Evolutionary conservation across 2,329 filamentous ascomycete genomes (phyloP).

Genomic region (Dryadomyces sulphureus): DNA sequence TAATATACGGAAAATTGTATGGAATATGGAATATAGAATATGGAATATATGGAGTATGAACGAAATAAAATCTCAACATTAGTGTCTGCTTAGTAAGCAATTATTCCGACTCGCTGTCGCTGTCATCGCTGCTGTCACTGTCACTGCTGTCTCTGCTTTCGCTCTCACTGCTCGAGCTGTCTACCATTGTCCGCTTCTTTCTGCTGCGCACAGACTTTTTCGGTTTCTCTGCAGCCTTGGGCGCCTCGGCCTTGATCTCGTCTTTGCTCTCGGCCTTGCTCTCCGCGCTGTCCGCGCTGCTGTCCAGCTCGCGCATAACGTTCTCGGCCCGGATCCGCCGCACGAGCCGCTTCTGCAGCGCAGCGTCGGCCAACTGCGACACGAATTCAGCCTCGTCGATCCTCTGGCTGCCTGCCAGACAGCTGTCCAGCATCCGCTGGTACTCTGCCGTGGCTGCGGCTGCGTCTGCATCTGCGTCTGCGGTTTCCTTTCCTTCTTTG

Average conservation of each 20-base stretch:
- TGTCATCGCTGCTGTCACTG: background rate
- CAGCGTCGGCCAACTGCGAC: constrained; percentile 27
- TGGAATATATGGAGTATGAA: background rate
- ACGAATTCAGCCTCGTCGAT: constrained; percentile 36
- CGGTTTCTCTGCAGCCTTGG: constrained; percentile 27
- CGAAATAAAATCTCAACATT: background rate
- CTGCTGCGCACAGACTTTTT: constrained; percentile 26
- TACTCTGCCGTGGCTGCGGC: constrained; percentile 25
- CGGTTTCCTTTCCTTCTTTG: background rate
- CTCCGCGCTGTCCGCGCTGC: constrained; percentile 14
- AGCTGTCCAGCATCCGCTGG: constrained; percentile 13
- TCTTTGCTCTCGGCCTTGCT: constrained; percentile 12
- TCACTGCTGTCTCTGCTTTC: too few species aligned
- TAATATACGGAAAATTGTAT: background rate
- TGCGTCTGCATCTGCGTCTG: background rate
- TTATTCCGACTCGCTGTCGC: too few species aligned
- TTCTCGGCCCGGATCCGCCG: constrained; percentile 50
- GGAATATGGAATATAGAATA: background rate
- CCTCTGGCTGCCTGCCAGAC: constrained; percentile 16
- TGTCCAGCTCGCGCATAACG: constrained; percentile 23
- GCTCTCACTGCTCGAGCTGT: background rate
- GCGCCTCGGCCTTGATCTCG: too few species aligned
- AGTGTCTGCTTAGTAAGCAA: background rate
- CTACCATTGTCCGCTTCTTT: constrained; percentile 33
- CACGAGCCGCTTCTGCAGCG: constrained; percentile 38